Evolutionary conservation across 345 rosid genomes (phyloP).

Genomic region (Citrus australasica): DNA sequence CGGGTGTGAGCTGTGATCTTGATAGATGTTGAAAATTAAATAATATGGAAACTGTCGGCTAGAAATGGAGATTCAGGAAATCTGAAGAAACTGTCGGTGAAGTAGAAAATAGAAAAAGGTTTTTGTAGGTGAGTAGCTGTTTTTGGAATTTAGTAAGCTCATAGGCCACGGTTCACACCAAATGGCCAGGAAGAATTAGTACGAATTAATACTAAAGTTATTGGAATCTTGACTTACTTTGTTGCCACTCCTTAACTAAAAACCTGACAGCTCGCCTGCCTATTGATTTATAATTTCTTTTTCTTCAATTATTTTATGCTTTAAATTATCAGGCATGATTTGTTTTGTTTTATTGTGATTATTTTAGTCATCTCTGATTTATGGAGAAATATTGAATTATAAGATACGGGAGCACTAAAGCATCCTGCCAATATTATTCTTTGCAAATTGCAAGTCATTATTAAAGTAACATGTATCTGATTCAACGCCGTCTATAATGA

Average conservation of each 20-base stretch:
- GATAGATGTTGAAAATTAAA: not conserved
- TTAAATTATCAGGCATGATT: not conserved
- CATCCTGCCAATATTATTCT: not conserved
- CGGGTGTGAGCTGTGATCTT: not conserved
- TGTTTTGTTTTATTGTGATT: not conserved
- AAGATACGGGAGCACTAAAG: not conserved
- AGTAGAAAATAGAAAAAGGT: not conserved
- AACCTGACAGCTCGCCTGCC: not conserved
- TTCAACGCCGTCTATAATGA: not conserved
- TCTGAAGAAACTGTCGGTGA: constrained; percentile 5
- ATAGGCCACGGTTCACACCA: too few species aligned
- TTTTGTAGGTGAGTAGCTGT: not conserved
- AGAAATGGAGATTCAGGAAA: not conserved
- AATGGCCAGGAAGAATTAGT: not conserved
- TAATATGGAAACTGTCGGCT: not conserved
- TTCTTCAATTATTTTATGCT: not conserved
- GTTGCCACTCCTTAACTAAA: not conserved
- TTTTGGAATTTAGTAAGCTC: not conserved
- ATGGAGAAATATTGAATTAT: not conserved
- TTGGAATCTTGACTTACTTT: not conserved
- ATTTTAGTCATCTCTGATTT: not conserved
- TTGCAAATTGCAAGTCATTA: not conserved
- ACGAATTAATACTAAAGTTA: not conserved
- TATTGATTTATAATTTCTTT: not conserved
- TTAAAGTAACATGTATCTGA: too few species aligned